Conservation (phyloP, 2,329 filamentous ascomycete genomes). For the Beauveria bassiana region DNA sequence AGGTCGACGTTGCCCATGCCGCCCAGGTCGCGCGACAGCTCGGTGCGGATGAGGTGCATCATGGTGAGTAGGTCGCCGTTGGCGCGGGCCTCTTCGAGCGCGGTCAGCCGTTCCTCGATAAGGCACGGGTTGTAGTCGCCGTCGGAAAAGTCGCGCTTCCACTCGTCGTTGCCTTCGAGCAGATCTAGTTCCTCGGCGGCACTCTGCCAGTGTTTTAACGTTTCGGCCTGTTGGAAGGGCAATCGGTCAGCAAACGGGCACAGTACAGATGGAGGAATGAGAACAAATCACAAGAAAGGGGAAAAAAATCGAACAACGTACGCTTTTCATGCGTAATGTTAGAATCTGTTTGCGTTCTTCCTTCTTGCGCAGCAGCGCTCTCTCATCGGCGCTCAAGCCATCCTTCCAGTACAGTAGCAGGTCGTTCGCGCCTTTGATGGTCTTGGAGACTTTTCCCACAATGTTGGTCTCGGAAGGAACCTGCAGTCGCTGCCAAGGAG, state of each 20-base stretch:
- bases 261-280: too few relatives aligned
- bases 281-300: too few relatives aligned
- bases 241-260: neutral
- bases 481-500: neutral
- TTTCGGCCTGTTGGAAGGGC: conserved; percentile 49
- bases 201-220: conserved; percentile 63
- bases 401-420: conserved; percentile 42
- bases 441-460: conserved; percentile 19
- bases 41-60: conserved; percentile 73
- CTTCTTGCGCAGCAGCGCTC: conserved; percentile 35
- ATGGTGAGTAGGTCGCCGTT: conserved; percentile 67
- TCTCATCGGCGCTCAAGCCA: conserved; percentile 43
- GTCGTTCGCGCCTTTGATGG: conserved; percentile 33
- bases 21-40: conserved; percentile 71
- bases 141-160: conserved; percentile 61
- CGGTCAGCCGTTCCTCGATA: conserved; percentile 59
- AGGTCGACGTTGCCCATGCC: conserved; percentile 78
- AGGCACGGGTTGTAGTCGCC: conserved; percentile 64
- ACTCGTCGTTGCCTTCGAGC: conserved; percentile 71
- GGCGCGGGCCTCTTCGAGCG: conserved; percentile 66
- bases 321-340: conserved; percentile 57
- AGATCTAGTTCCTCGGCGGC: conserved; percentile 71
- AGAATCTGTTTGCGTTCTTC: conserved; percentile 57
- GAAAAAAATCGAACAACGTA: conserved; percentile 29
- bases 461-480: neutral